A percentile compares a stretch with the other conserved stretches of the same genome.
phyloP scores from a whole-genome alignment of 2,329 filamentous ascomycete species.

The Chrysoporthe cubensis region DNA sequence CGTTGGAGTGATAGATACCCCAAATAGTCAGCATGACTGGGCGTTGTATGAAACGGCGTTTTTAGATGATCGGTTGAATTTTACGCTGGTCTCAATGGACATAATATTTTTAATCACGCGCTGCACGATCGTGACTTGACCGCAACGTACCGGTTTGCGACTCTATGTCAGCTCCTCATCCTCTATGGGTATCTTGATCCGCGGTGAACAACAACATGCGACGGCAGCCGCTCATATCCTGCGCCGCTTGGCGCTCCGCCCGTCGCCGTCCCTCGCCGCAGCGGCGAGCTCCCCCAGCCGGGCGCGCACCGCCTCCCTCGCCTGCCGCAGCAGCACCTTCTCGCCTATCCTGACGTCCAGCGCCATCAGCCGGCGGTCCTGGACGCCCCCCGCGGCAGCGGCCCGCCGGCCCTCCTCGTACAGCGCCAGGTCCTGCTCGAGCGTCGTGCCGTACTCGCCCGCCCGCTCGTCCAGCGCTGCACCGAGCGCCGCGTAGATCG shows the following conservation, averaged over 20 bases:
- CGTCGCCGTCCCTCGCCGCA: constrained; percentile 29
- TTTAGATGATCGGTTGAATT: background rate
- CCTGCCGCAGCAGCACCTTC: constrained; percentile 39
- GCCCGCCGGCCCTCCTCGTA: constrained; percentile 18
- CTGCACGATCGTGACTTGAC: background rate
- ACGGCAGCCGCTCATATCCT: constrained; percentile 22
- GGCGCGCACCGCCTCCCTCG: constrained; percentile 31
- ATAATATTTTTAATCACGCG: too few species aligned
- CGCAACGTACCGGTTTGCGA: background rate
- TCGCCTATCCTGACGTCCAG: constrained; percentile 42
- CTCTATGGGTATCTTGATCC: constrained; percentile 26
- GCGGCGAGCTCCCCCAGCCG: constrained; percentile 29
- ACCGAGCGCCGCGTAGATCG: constrained; percentile 45
- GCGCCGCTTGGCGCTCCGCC: constrained; percentile 35
- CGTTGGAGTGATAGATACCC: constrained; percentile 22
- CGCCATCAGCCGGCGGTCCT: constrained; percentile 34
- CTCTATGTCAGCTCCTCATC: background rate
- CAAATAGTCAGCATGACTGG: constrained; percentile 11
- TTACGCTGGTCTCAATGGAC: background rate
- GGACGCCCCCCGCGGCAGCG: constrained; percentile 9
- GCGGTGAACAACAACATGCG: background rate
- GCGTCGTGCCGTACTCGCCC: constrained; percentile 36
- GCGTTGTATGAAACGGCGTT: constrained; percentile 17
- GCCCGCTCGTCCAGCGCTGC: constrained; percentile 36
- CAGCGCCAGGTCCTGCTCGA: constrained; percentile 36